Conservation (phyloP, 1,284 basidiomycete genomes). For the Puccinia coronata region DNA sequence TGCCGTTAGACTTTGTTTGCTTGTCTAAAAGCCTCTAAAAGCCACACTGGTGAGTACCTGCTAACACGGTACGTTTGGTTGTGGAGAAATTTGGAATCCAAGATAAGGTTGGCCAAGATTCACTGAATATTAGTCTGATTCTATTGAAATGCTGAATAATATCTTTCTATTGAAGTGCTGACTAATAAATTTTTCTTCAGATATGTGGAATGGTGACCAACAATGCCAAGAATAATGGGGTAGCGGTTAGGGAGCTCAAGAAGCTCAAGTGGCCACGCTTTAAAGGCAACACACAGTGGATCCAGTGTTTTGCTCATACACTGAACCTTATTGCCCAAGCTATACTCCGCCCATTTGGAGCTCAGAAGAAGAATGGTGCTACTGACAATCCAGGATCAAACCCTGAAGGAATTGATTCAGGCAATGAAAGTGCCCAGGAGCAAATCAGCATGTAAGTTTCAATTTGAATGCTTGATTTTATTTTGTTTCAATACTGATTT, state of each 20-base stretch:
- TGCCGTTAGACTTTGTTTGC: background rate
- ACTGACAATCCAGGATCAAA: too few relatives aligned
- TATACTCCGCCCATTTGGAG: too few relatives aligned
- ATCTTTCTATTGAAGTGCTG: too few relatives aligned
- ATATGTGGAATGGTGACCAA: slow-evolving; percentile 14
- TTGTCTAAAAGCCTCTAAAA: too few relatives aligned
- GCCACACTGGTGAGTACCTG: too few relatives aligned
- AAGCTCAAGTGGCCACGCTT: background rate
- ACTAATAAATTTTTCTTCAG: background rate
- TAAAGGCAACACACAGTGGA: background rate
- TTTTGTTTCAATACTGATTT: background rate
- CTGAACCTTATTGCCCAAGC: background rate
- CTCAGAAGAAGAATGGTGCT: background rate
- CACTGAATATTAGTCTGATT: too few relatives aligned
- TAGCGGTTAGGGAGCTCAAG: slow-evolving; percentile 1
- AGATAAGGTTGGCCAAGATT: background rate
- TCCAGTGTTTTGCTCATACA: background rate
- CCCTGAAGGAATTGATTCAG: background rate
- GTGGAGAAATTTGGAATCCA: too few relatives aligned
- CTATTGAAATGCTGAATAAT: too few relatives aligned
- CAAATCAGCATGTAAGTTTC: slow-evolving; percentile 1
- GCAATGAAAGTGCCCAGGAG: background rate
- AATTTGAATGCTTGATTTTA: background rate
- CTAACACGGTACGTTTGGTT: background rate
- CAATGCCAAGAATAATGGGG: background rate